A percentile compares a stretch with the other conserved stretches of the same genome.
Conservation (phyloP, 2,329 filamentous ascomycete genomes). For the Diaporthe australafricana region DNA sequence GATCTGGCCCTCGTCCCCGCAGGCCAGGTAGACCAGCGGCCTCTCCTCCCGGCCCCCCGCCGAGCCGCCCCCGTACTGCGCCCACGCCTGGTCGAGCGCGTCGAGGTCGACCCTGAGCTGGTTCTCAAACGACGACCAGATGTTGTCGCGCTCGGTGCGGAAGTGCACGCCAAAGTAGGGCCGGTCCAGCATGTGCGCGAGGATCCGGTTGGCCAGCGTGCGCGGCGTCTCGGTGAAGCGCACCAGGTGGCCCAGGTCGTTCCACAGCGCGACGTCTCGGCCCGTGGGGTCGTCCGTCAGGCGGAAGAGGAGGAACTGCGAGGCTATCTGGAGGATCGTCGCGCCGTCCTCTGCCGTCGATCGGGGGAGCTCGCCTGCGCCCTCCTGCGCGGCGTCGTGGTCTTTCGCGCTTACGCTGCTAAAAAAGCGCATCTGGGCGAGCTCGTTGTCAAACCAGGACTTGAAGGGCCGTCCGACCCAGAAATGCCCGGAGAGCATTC, state of each 20-base stretch:
- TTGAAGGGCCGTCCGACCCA: constrained; percentile 35
- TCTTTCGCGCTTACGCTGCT: constrained; percentile 25
- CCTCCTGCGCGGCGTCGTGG: constrained; percentile 18
- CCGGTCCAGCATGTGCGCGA: constrained; percentile 40
- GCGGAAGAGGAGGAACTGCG: constrained; percentile 49
- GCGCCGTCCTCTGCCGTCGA: constrained; percentile 40
- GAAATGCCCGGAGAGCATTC: constrained; percentile 30
- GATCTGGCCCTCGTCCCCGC: constrained; percentile 48
- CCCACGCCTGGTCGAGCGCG: constrained; percentile 48
- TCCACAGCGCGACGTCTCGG: constrained; percentile 48
- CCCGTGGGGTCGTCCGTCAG: constrained; percentile 51
- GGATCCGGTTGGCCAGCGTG: constrained; percentile 41
- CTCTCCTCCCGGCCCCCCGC: constrained; percentile 36
- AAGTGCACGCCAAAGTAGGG: constrained; percentile 51
- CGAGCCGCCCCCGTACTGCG: constrained; percentile 41
- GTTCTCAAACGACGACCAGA: constrained; percentile 49
- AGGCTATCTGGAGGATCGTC: constrained; percentile 45
- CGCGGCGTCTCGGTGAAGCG: constrained; percentile 46
- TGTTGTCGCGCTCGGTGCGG: constrained; percentile 50
- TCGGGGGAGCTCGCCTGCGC: constrained; percentile 30
- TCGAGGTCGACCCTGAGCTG: constrained; percentile 49
- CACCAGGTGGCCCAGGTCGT: constrained; percentile 47
- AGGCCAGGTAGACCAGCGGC: constrained; percentile 49
- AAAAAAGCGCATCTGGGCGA: constrained; percentile 17
- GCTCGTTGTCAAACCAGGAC: constrained; percentile 32